Percentiles rank a stretch among this genome's conserved stretches.
These are phyloP conservation scores for Saccharum hybrid DNA, from an alignment of 202 grass and related monocot genomes.

Conservation along the genomic window DNA sequence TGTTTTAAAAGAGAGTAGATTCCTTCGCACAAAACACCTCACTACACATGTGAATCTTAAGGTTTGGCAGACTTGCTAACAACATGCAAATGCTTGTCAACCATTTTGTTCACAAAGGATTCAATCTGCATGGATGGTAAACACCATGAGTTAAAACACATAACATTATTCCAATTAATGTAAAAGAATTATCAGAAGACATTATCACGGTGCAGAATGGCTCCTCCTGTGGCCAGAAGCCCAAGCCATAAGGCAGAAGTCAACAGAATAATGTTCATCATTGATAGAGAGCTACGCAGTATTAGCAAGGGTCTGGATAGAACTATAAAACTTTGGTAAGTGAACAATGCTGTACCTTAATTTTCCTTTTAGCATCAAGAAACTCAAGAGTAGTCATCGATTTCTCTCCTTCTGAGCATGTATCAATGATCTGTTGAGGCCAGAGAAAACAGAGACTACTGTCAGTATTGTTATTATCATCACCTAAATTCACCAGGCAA, in stretches of 20 bases:
- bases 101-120: slow-evolving; percentile 83
- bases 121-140: slow-evolving; percentile 85
- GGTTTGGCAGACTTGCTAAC: slow-evolving; percentile 59
- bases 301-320: slow-evolving; percentile 14
- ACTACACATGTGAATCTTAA: slow-evolving; percentile 50
- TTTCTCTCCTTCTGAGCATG: slow-evolving; percentile 91
- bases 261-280: slow-evolving; percentile 28
- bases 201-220: slow-evolving; percentile 31
- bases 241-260: slow-evolving; percentile 16
- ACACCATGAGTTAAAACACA: slow-evolving; percentile 41
- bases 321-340: slow-evolving; percentile 31
- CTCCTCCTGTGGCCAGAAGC: slow-evolving; percentile 14
- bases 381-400: slow-evolving; percentile 78
- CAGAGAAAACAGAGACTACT: slow-evolving; percentile 44
- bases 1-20: slow-evolving; percentile 32
- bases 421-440: slow-evolving; percentile 75
- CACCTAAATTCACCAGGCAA: slow-evolving; percentile 22
- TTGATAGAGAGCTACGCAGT: slow-evolving; percentile 31
- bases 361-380: slow-evolving; percentile 92
- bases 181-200: slow-evolving; percentile 40
- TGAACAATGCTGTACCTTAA: slow-evolving; percentile 68
- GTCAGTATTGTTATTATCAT: slow-evolving; percentile 44
- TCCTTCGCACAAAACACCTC: slow-evolving; percentile 41
- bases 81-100: slow-evolving; percentile 85
- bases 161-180: slow-evolving; percentile 18